Evolutionary conservation across 2,329 filamentous ascomycete genomes (phyloP).

Genomic region (Aspergillus fumigatus): DNA sequence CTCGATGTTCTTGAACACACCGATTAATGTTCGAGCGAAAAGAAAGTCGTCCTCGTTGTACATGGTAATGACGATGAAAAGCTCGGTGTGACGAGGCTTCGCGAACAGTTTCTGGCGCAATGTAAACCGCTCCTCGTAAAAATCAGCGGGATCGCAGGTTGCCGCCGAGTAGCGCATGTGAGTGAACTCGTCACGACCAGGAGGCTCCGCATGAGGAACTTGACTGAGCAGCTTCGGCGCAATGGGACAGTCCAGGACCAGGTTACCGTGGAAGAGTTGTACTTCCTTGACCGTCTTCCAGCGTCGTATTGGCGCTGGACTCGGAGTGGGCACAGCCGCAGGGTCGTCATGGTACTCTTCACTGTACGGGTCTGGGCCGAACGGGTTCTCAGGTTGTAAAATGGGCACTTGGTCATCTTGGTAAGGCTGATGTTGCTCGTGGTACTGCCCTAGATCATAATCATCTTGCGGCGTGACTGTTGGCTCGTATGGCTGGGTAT

Average conservation of each 20-base stretch:
- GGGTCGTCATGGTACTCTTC: slow-evolving; percentile 42
- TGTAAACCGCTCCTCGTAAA: slow-evolving; percentile 85
- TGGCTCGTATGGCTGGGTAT: slow-evolving; percentile 75
- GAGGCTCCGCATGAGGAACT: slow-evolving; percentile 71
- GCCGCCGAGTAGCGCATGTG: slow-evolving; percentile 87
- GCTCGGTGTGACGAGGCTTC: slow-evolving; percentile 85
- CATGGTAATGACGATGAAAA: slow-evolving; percentile 97
- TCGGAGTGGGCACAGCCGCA: slow-evolving; percentile 39
- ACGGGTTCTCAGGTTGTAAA: slow-evolving; percentile 60
- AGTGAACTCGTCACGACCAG: slow-evolving; percentile 75
- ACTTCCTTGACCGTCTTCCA: slow-evolving; percentile 99
- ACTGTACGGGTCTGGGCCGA: slow-evolving; percentile 58
- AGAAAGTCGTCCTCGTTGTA: slow-evolving; percentile 98
- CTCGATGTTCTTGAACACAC: slow-evolving; percentile 98
- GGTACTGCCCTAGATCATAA: slow-evolving; percentile 53
- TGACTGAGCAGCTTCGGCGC: slow-evolving; percentile 83
- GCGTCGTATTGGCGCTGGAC: slow-evolving; percentile 65
- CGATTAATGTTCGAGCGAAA: slow-evolving; percentile 91
- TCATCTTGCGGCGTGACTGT: slow-evolving; percentile 52
- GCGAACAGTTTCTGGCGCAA: slow-evolving; percentile 87
- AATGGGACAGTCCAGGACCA: slow-evolving; percentile 94
- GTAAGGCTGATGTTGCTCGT: slow-evolving; percentile 49
- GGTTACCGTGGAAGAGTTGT: slow-evolving; percentile 91
- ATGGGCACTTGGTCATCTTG: slow-evolving; percentile 74
- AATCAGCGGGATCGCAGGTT: slow-evolving; percentile 86